Evolutionary conservation across 1,284 basidiomycete genomes (phyloP).

Genomic region (Moesziomyces parantarcticus): DNA sequence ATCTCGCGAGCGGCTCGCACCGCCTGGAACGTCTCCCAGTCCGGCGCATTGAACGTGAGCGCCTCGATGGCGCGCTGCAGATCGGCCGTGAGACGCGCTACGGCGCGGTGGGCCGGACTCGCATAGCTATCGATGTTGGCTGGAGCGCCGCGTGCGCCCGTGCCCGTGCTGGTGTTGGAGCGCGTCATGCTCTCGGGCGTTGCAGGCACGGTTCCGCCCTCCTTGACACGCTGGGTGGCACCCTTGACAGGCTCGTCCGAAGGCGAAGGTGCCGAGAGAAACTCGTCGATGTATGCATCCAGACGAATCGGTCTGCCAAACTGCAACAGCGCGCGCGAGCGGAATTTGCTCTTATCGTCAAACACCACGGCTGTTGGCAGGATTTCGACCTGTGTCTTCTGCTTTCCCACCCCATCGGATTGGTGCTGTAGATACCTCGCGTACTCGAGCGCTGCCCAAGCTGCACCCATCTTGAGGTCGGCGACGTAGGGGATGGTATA

Average conservation of each 20-base stretch:
- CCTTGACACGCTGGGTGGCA: background rate
- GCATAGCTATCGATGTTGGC: constrained; percentile 59
- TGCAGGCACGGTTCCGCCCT: constrained; percentile 32
- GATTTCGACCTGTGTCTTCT: constrained; percentile 72
- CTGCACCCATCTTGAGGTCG: constrained; percentile 93
- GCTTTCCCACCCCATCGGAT: background rate
- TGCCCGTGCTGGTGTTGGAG: constrained; percentile 6
- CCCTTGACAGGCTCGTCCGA: background rate
- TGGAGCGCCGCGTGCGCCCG: background rate
- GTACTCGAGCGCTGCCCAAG: constrained; percentile 94
- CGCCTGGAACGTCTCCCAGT: constrained; percentile 88
- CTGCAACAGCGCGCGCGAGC: constrained; percentile 74
- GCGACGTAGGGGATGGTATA: constrained; percentile 88
- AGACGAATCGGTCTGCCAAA: constrained; percentile 83
- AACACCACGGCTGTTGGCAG: constrained; percentile 90
- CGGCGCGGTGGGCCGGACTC: constrained; percentile 74
- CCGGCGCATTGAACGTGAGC: constrained; percentile 87
- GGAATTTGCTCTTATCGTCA: constrained; percentile 92
- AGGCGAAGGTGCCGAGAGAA: constrained; percentile 69
- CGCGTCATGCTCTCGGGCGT: constrained; percentile 43
- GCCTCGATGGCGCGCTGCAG: constrained; percentile 79
- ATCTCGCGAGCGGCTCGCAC: constrained; percentile 89
- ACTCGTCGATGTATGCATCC: constrained; percentile 80
- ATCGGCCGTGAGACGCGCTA: constrained; percentile 82
- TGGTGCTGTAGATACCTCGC: constrained; percentile 70